These are phyloP conservation scores for Scleroderma citrinum DNA, from an alignment of 768 basidiomycete species.

Conservation along the genomic window DNA sequence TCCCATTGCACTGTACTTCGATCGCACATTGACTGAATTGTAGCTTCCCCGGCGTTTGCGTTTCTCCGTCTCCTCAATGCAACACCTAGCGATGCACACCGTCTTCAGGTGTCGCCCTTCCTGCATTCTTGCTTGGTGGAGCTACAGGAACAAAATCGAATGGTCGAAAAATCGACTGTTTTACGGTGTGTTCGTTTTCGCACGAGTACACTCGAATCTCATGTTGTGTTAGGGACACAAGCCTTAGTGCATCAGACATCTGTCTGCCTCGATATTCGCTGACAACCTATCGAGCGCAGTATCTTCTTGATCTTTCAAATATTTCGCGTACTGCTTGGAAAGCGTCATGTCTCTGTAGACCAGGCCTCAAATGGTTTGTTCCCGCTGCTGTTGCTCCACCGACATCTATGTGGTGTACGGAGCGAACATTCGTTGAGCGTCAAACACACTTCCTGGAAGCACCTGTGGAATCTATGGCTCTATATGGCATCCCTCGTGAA, in stretches of 20 bases:
- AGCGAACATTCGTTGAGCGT: constrained; percentile 74
- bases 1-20: neutral
- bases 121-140: constrained; percentile 51
- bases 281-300: constrained; percentile 31
- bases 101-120: constrained; percentile 52
- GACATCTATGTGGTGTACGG: constrained; percentile 62
- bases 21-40: neutral
- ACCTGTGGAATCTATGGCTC: constrained; percentile 64
- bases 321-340: constrained; percentile 62
- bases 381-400: constrained; percentile 85
- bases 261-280: constrained; percentile 12
- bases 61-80: constrained; percentile 69
- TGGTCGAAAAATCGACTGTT: constrained; percentile 38
- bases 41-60: constrained; percentile 56
- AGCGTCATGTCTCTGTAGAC: constrained; percentile 76
- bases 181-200: constrained; percentile 34
- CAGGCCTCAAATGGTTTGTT: constrained; percentile 76
- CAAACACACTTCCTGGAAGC: constrained; percentile 57
- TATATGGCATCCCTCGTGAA: constrained; percentile 79
- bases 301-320: constrained; percentile 48
- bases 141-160: constrained; percentile 37
- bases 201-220: neutral
- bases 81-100: constrained; percentile 60
- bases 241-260: constrained; percentile 13
- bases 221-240: constrained; percentile 18